Conservation (phyloP, 768 basidiomycete species). For the Hortiboletus campestris region DNA sequence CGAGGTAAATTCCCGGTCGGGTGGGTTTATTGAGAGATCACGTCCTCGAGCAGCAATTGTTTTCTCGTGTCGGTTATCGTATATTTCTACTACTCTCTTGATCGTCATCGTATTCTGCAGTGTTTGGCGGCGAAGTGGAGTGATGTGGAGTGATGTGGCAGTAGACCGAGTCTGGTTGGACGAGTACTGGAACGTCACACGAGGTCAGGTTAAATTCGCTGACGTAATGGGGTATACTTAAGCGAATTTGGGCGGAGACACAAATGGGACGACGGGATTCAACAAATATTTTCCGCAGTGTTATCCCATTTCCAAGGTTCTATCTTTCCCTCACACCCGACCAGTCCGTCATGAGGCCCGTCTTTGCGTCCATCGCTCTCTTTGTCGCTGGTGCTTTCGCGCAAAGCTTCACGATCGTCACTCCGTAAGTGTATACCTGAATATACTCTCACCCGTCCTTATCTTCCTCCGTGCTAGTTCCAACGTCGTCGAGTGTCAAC, state of each 20-base stretch:
- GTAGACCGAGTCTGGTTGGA: not conserved
- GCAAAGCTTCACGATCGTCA: slow-evolving; percentile 60
- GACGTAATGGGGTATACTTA: slow-evolving; percentile 8
- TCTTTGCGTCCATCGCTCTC: slow-evolving; percentile 39
- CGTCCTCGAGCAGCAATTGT: not conserved
- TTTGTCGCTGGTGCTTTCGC: slow-evolving; percentile 43
- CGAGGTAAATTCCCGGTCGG: no score
- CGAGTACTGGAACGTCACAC: no score
- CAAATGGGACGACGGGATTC: slow-evolving; percentile 24
- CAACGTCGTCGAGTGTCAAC: slow-evolving; percentile 55
- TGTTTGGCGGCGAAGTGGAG: not conserved
- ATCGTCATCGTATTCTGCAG: not conserved
- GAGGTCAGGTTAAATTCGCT: slow-evolving; percentile 2
- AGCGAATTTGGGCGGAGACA: slow-evolving; percentile 32
- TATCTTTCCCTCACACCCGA: slow-evolving; percentile 13
- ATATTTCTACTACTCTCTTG: slow-evolving; percentile 8
- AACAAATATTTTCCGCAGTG: slow-evolving; percentile 13
- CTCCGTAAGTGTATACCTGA: slow-evolving; percentile 54
- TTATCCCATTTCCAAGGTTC: slow-evolving; percentile 5
- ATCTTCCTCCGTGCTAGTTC: slow-evolving; percentile 32
- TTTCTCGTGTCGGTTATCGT: not conserved
- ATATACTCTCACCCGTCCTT: not conserved
- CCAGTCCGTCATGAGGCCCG: slow-evolving; percentile 46
- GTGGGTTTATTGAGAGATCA: slow-evolving; percentile 3
- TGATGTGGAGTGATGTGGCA: slow-evolving; percentile 1